These are phyloP conservation scores for Aaosphaeria arxii DNA, from an alignment of 2,329 filamentous ascomycete genomes.

Conservation along the genomic window DNA sequence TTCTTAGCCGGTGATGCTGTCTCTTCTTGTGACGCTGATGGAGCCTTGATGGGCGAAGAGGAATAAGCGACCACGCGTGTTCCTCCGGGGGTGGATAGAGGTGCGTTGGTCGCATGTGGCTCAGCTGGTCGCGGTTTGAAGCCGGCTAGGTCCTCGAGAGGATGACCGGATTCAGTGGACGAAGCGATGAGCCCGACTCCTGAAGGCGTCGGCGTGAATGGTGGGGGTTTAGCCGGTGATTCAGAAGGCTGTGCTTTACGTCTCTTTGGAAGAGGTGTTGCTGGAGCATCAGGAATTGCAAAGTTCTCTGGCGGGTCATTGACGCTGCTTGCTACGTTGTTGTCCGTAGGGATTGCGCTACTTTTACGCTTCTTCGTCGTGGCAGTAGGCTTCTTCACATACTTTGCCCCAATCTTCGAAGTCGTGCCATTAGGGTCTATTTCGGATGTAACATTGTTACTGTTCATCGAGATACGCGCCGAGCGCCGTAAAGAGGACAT, in stretches of 20 bases:
- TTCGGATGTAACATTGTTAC: constrained; percentile 14
- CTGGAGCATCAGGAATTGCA: constrained; percentile 12
- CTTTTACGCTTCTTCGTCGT: constrained; percentile 23
- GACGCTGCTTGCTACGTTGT: neutral
- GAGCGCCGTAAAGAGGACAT: constrained; percentile 55
- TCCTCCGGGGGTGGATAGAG: constrained; percentile 58
- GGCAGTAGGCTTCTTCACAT: constrained; percentile 6
- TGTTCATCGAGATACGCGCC: constrained; percentile 42
- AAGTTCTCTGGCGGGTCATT: constrained; percentile 1
- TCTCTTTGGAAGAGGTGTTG: constrained; percentile 32
- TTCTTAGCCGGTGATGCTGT: constrained; percentile 40
- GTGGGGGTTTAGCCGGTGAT: constrained; percentile 18
- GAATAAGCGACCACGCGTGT: constrained; percentile 42
- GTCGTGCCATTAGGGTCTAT: constrained; percentile 4
- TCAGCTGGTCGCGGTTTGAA: constrained; percentile 55
- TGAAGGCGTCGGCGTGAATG: constrained; percentile 47
- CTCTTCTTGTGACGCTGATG: constrained; percentile 16
- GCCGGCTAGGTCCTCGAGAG: constrained; percentile 17
- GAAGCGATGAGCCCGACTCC: constrained; percentile 46
- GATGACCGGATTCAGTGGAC: constrained; percentile 21
- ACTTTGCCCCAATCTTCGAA: constrained; percentile 6
- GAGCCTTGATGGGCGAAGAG: constrained; percentile 17
- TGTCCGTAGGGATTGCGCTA: constrained; percentile 4
- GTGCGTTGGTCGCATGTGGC: constrained; percentile 65
- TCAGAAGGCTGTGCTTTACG: constrained; percentile 12